These are phyloP conservation scores for Diaporthe citrichinensis DNA, from an alignment of 2,329 filamentous ascomycete species.

Conservation along the genomic window DNA sequence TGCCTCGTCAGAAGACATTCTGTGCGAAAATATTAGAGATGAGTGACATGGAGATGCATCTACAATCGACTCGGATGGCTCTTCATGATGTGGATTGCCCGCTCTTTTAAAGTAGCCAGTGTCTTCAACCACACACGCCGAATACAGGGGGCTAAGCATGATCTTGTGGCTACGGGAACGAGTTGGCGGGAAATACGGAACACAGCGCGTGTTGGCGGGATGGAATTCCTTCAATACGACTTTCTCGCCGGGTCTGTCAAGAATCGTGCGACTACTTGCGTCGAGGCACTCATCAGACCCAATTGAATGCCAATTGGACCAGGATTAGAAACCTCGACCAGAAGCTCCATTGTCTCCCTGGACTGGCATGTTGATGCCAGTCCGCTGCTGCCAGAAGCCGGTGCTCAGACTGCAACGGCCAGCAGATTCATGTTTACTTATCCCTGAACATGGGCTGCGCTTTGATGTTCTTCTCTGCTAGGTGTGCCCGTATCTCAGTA, in stretches of 20 bases:
- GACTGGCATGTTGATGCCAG: not conserved
- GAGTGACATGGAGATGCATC: not conserved
- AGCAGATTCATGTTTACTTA: not conserved
- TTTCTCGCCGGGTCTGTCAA: not conserved
- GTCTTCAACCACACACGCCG: not conserved
- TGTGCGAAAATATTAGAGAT: slow-evolving; percentile 24
- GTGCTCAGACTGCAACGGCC: not conserved
- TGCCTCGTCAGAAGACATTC: slow-evolving; percentile 37
- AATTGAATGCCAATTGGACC: not conserved
- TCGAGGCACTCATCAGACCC: not conserved
- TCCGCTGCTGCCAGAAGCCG: not conserved
- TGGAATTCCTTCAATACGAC: not conserved
- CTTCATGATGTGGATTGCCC: not conserved
- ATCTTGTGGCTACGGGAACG: not conserved
- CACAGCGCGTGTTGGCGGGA: not conserved
- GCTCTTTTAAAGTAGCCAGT: not conserved
- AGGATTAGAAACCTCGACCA: too few relatives aligned
- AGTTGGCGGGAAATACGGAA: not conserved
- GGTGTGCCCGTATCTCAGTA: too few relatives aligned
- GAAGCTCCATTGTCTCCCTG: not conserved
- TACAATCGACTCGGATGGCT: too few relatives aligned
- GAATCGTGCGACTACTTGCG: too few relatives aligned
- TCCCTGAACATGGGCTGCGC: not conserved
- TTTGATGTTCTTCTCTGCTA: not conserved
- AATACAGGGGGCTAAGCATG: not conserved